Percentiles rank a stretch among this genome's conserved stretches.
These are phyloP conservation scores for Teratosphaeria pseudoeucalypti DNA, from an alignment of 2,329 filamentous ascomycete species.

Conservation along the genomic window DNA sequence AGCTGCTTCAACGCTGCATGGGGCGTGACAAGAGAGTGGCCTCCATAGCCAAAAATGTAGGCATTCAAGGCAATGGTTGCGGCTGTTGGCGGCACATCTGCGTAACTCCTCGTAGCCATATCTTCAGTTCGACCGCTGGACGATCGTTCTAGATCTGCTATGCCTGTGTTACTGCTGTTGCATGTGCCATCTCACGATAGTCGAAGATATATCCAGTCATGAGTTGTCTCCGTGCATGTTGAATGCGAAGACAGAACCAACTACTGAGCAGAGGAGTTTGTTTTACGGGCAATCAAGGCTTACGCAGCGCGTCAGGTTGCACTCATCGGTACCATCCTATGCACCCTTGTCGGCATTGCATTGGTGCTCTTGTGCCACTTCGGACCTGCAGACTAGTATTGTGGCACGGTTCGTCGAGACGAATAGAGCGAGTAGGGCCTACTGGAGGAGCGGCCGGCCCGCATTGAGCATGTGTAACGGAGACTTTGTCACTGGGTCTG, in stretches of 20 bases:
- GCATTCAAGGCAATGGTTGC: conserved; percentile 37
- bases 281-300: not conserved
- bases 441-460: not conserved
- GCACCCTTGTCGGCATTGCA: not conserved
- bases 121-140: not conserved
- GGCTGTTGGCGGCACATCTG: conserved; percentile 25
- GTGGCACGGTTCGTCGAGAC: not conserved
- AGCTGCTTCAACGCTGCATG: conserved; percentile 40
- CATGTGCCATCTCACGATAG: not conserved
- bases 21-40: conserved; percentile 40
- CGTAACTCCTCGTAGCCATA: conserved; percentile 27
- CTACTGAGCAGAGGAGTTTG: not conserved
- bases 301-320: not conserved
- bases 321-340: conserved; percentile 1
- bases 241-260: not conserved
- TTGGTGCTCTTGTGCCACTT: conserved; percentile 1
- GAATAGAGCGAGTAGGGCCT: no score
- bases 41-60: conserved; percentile 40
- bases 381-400: conserved; percentile 1
- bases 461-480: not conserved
- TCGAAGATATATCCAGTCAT: not conserved
- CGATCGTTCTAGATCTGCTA: not conserved
- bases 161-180: not conserved
- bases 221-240: not conserved
- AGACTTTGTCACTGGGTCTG: not conserved